These are phyloP conservation scores for Saksenaea oblongispora DNA, from an alignment of 371 early-diverging fungal species.

Conservation along the genomic window DNA sequence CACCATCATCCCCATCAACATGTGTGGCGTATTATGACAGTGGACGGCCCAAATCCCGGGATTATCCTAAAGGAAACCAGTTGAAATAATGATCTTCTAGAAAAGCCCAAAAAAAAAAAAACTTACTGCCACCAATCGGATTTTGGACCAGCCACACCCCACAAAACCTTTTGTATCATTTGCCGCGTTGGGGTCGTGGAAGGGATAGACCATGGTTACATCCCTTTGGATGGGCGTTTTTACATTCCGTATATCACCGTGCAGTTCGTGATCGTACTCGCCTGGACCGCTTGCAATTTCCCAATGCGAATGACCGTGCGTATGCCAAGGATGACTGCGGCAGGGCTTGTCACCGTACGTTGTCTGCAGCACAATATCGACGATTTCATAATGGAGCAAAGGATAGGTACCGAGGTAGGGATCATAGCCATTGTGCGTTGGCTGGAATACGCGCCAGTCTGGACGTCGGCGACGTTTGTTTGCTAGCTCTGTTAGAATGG, in stretches of 20 bases:
- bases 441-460: neutral
- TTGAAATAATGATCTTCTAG: neutral
- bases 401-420: conserved; percentile 41
- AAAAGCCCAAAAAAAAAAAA: neutral
- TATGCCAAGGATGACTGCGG: conserved; percentile 51
- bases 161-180: conserved; percentile 10
- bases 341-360: conserved; percentile 35
- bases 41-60: conserved; percentile 49
- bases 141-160: conserved; percentile 50
- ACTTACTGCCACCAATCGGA: conserved; percentile 44
- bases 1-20: conserved; percentile 48
- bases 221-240: conserved; percentile 31
- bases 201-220: conserved; percentile 37
- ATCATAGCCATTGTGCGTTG: conserved; percentile 27
- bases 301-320: conserved; percentile 52
- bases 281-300: conserved; percentile 46
- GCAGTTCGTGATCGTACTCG: conserved; percentile 33
- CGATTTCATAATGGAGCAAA: conserved; percentile 29
- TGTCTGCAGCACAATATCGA: conserved; percentile 43
- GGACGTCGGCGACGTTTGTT: conserved; percentile 6
- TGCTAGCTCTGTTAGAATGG: conserved; percentile 20
- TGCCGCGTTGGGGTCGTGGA: conserved; percentile 16
- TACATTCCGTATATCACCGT: conserved; percentile 26
- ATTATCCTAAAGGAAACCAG: conserved; percentile 29
- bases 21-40: conserved; percentile 46